A percentile compares a stretch with the other conserved stretches of the same genome.
Conservation (phyloP, 1,284 basidiomycete genomes). For the Mycena sp. region DNA sequence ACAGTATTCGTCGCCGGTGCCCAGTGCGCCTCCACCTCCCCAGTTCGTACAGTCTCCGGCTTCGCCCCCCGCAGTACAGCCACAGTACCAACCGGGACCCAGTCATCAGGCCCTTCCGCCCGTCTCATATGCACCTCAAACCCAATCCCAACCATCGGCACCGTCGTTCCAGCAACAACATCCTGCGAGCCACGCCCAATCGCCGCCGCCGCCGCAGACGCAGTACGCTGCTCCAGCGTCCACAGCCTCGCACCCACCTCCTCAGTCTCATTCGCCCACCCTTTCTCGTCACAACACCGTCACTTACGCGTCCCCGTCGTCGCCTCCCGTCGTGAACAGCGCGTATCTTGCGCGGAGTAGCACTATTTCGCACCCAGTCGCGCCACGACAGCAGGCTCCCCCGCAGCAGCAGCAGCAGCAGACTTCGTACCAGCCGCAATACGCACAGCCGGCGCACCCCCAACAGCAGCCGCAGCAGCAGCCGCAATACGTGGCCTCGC, state of each 20-base stretch:
- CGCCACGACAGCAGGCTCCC: constrained; percentile 45
- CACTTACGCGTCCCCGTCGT: constrained; percentile 40
- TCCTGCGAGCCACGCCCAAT: constrained; percentile 25
- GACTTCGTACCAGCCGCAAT: constrained; percentile 42
- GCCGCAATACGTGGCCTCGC: constrained; percentile 41
- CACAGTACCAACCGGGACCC: constrained; percentile 41
- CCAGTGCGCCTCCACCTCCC: constrained; percentile 36
- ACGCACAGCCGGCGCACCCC: constrained; percentile 33
- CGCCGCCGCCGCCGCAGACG: constrained; percentile 29
- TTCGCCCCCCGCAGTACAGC: constrained; percentile 29
- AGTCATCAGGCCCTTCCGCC: constrained; percentile 32
- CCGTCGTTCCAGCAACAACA: constrained; percentile 29
- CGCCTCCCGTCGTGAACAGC: constrained; percentile 36
- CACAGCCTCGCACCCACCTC: constrained; percentile 21
- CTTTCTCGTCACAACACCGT: constrained; percentile 52
- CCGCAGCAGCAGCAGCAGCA: constrained; percentile 44
- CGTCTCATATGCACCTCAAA: constrained; percentile 35
- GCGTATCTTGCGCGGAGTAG: constrained; percentile 54
- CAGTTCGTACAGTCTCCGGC: constrained; percentile 24
- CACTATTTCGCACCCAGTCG: constrained; percentile 48
- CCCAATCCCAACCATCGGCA: constrained; percentile 26
- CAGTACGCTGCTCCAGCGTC: constrained; percentile 30
- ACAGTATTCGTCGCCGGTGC: constrained; percentile 29
- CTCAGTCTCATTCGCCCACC: constrained; percentile 41
- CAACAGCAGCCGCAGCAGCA: constrained; percentile 43